phyloP scores from a whole-genome alignment of 345 rosid genomes.

The Combretum micranthum region DNA sequence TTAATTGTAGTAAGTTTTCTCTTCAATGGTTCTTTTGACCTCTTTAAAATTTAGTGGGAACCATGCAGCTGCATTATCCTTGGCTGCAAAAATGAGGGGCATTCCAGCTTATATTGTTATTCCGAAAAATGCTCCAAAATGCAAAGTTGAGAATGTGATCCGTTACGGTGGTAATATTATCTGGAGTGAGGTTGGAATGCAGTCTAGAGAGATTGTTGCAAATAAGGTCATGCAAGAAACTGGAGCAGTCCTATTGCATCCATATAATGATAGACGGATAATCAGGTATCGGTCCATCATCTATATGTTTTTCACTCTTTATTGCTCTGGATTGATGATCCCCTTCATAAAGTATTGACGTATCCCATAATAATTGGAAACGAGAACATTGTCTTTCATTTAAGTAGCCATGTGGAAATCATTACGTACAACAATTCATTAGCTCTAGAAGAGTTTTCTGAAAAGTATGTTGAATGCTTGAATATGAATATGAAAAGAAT shows the following conservation, averaged over 20 bases:
- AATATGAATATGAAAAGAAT: too few species aligned
- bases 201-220: conserved; percentile 66
- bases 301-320: background rate
- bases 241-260: conserved; percentile 76
- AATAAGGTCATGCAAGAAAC: conserved; percentile 57
- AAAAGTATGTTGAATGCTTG: too few species aligned
- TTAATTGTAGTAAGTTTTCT: background rate
- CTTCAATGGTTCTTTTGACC: background rate
- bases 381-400: too few species aligned
- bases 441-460: too few species aligned
- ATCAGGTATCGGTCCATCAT: conserved; percentile 48
- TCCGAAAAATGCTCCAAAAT: conserved; percentile 82
- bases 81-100: conserved; percentile 77
- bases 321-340: background rate
- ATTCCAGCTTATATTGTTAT: conserved; percentile 69
- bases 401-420: too few species aligned
- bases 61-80: conserved; percentile 92
- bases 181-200: conserved; percentile 61
- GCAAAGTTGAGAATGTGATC: conserved; percentile 78
- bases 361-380: too few species aligned
- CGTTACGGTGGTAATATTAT: conserved; percentile 77
- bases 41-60: conserved; percentile 51
- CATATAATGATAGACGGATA: conserved; percentile 64
- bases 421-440: too few species aligned
- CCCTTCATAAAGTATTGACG: too few species aligned